These are phyloP conservation scores for Atalantia buxifolia DNA, from an alignment of 345 rosid species.

Conservation along the genomic window DNA sequence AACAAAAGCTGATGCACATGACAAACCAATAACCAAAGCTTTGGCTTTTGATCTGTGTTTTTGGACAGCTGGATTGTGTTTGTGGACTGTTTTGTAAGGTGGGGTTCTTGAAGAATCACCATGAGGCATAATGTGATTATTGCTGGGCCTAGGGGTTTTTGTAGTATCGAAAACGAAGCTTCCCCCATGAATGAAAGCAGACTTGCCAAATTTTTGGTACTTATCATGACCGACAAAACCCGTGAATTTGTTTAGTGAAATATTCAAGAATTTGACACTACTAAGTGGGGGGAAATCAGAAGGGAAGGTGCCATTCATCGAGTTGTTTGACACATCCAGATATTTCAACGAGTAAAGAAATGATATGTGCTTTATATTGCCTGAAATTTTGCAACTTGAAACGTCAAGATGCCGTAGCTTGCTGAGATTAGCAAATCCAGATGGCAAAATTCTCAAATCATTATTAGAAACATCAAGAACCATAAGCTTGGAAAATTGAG, in stretches of 20 bases:
- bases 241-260: slow-evolving; percentile 69
- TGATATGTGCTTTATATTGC: slow-evolving; percentile 46
- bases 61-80: not conserved
- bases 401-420: slow-evolving; percentile 50
- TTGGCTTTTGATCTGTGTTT: slow-evolving; percentile 25
- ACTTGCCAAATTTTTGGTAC: slow-evolving; percentile 54
- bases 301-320: slow-evolving; percentile 70
- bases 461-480: slow-evolving; percentile 65
- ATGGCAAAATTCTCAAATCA: slow-evolving; percentile 44
- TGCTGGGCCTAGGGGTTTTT: slow-evolving; percentile 24
- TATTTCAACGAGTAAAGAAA: slow-evolving; percentile 44
- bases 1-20: slow-evolving; percentile 42
- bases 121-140: slow-evolving; percentile 17
- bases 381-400: slow-evolving; percentile 65
- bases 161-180: slow-evolving; percentile 32
- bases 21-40: slow-evolving; percentile 36
- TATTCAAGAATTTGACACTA: slow-evolving; percentile 51
- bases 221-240: slow-evolving; percentile 42
- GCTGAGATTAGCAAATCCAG: slow-evolving; percentile 47
- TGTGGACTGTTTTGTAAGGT: slow-evolving; percentile 14
- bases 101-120: not conserved
- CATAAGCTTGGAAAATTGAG: slow-evolving; percentile 49
- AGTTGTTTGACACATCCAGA: slow-evolving; percentile 72
- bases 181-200: slow-evolving; percentile 66
- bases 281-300: slow-evolving; percentile 63